Base-by-base conservation (phyloP, 345 rosid genomes). In the Balakata baccata region DNA sequence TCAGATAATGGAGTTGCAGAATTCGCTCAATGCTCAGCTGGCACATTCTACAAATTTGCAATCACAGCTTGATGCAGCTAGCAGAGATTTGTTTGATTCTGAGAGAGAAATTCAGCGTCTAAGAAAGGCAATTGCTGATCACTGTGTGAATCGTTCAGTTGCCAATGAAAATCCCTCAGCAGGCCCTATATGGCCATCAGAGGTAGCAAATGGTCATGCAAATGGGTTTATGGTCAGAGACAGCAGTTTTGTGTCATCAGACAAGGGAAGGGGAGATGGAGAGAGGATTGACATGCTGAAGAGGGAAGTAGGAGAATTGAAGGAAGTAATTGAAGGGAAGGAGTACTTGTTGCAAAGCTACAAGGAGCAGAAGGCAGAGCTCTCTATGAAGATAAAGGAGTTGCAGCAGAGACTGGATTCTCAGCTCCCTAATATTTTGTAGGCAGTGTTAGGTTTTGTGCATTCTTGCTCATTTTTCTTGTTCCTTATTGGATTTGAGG, bases 241-340 rank as follows among this genome's bases (percentile, higher is more conserved):
- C 64, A 82, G 62, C 81, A 83, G 78, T 68, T 79, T 66, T 16
- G 88, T 78, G 59, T 68, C 79, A 46, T 45, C 46, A 11, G 87
- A 84, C 46, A 89, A 88, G 73, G 97, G 84, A 52, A 79, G 70
- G 62, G 88, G 70, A 37, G 92, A 83, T 3, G 81, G 66, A 52
- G 94, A 85, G 69, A 86, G 83, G 82, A 69, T 91, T 29, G 94
- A 87, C 76, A 85, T 88, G 92, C 82, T 95, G 85, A 95, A 72
- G 83, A 85, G 81, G 74, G 99, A 95, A 86, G 94, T 92, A 34
- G 79, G 87, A 41, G 98, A 92, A 71, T 78, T 95, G 74, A 90
- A 87, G 82, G 99, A 95, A 71, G 92, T 95, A 69, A 85, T 95
- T 76, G 98, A 91, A 59, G 99, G 97, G 72, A 95, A 95, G 78